Evolutionary conservation across 176 grass and related monocot genomes (phyloP).

Genomic region (Oryza brachyantha): DNA sequence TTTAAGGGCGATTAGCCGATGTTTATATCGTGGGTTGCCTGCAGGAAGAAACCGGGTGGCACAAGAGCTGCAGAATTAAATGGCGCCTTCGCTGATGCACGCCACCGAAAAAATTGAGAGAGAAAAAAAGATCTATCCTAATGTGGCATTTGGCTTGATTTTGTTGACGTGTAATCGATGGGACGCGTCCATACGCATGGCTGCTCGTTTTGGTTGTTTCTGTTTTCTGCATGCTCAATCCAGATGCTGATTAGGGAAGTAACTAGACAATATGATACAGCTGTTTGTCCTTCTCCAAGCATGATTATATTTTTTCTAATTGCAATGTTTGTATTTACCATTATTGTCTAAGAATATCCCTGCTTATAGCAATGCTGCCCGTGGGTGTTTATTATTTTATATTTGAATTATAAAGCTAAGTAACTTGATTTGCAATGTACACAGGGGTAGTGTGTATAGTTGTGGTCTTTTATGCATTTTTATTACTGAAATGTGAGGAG

Average conservation of each 20-base stretch:
- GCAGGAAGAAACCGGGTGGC: neutral
- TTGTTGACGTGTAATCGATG: neutral
- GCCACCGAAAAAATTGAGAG: neutral
- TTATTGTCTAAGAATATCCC: neutral
- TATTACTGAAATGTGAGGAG: too few relatives aligned
- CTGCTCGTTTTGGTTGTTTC: neutral
- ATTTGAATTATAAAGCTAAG: neutral
- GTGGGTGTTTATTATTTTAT: neutral
- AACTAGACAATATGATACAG: constrained; percentile 6
- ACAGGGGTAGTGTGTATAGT: neutral
- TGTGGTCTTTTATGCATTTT: neutral
- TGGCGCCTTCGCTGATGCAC: neutral
- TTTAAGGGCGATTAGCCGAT: neutral
- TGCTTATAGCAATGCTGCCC: neutral
- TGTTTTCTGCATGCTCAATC: neutral
- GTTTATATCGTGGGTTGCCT: neutral
- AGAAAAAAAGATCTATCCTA: neutral
- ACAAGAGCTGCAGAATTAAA: neutral
- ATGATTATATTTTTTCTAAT: neutral
- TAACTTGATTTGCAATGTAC: neutral
- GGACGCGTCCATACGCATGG: neutral
- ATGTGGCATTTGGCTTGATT: neutral
- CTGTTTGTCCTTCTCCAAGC: neutral
- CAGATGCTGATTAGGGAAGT: neutral
- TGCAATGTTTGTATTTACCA: neutral